Evolutionary conservation across 1,284 basidiomycete genomes (phyloP), one percentile per base, ranked within the genome.

Genomic region (Rhodotorula sp.): DNA sequence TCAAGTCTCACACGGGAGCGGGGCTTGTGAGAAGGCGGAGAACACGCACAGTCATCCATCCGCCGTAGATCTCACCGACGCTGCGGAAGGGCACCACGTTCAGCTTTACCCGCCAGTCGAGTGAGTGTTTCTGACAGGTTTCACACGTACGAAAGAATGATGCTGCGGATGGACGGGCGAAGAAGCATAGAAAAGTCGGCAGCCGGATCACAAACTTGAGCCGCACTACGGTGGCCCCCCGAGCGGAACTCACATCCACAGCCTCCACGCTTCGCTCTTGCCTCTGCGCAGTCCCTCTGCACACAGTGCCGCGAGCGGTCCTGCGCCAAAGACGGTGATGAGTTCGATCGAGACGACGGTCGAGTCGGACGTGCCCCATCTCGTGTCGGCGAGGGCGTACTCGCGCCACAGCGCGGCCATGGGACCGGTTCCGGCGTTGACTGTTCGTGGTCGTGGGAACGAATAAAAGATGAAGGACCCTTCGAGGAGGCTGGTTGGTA

Each of bases 341-440:
- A 92, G 80, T 79, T 93, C 91, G 55, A 93, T 85, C 10, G 89
- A 88, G 55, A 93, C 89, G 59, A 92, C 84, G 0, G 88, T 89
- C 2, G 89, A 85, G 75, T 93, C 90, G 0, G 90, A 83, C 44
- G 84, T 79, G 22, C 89, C 91, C 91, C 91, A 93, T 59, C 90
- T 86, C 68, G 85, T 85, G 77, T 93, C 91, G 17, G 90, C 91
- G 29, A 83, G 83, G n/a, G 88, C 86, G 76, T 92, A 92, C 68
- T 87, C 86, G 66, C 81, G 84, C 85, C 90, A 92, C 79, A 91
- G 82, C 64, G 87, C 85, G n/a, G 90, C 90, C 73, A 91, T 53
- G 6, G 67, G 55, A 12, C 90, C 89, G 5, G 82, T 78, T 74
- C 87, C 88, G 17, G 86, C 86, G 77, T 88, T 88, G 22, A 91